These are phyloP conservation scores for Agaricus subrufescens DNA, from an alignment of 768 basidiomycete genomes.

Conservation along the genomic window DNA sequence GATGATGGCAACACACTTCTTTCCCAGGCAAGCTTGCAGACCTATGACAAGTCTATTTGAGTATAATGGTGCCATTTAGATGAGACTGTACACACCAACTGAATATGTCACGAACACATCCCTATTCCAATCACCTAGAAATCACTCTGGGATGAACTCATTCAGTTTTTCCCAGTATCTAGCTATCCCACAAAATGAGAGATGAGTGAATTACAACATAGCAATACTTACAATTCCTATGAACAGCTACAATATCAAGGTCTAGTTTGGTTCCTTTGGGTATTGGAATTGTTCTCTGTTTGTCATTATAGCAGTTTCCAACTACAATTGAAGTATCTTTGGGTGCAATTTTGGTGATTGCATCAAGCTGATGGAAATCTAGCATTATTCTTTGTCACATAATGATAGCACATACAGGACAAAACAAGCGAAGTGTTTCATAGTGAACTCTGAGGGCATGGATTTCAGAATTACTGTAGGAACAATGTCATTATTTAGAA, in stretches of 20 bases:
- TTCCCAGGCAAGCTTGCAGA: constrained; percentile 39
- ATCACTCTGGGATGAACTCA: constrained; percentile 28
- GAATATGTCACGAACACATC: constrained; percentile 15
- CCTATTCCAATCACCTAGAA: constrained; percentile 14
- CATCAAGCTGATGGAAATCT: constrained; percentile 24
- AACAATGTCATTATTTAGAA: background rate
- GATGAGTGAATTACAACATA: background rate
- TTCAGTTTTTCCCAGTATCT: constrained; percentile 53
- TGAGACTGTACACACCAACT: constrained; percentile 8
- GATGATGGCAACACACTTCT: constrained; percentile 24
- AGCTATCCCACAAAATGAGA: constrained; percentile 25
- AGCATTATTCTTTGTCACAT: background rate
- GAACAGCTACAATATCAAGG: constrained; percentile 15
- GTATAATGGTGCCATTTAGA: background rate
- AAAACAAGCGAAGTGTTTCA: constrained; percentile 45
- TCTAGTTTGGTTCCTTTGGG: constrained; percentile 36
- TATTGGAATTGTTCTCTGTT: constrained; percentile 32
- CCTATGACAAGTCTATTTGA: constrained; percentile 17
- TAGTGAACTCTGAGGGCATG: constrained; percentile 35
- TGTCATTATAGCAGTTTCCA: constrained; percentile 28
- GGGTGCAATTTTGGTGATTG: constrained; percentile 38
- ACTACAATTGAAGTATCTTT: constrained; percentile 41
- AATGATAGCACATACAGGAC: constrained; percentile 29
- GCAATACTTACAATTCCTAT: constrained; percentile 1
- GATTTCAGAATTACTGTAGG: background rate